Conservation (phyloP, 352 stramenopile genomes). For the Pythium sukuiense region DNA sequence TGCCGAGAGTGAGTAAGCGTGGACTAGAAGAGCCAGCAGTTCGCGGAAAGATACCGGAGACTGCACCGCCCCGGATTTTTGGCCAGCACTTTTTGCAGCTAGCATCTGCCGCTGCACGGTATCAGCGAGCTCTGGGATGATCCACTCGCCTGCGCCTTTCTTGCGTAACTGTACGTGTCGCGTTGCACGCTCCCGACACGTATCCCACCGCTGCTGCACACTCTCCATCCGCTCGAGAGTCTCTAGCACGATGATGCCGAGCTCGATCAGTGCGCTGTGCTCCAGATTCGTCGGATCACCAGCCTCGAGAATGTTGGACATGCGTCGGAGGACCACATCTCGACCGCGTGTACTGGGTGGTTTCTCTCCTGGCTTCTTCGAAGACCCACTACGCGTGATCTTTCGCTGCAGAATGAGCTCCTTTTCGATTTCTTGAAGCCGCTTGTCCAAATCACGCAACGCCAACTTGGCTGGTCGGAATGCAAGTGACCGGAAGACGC, state of each 20-base stretch:
- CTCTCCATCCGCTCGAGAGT: conserved; percentile 72
- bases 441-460: conserved; percentile 67
- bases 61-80: conserved; percentile 10
- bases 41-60: conserved; percentile 32
- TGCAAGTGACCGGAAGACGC: conserved; percentile 64
- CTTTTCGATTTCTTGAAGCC: conserved; percentile 61
- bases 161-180: conserved; percentile 56
- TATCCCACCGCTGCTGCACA: conserved; percentile 48
- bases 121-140: conserved; percentile 68
- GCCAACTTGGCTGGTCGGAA: conserved; percentile 66
- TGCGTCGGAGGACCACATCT: conserved; percentile 69
- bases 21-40: conserved; percentile 55
- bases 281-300: conserved; percentile 54
- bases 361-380: conserved; percentile 50
- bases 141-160: conserved; percentile 58
- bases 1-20: conserved; percentile 63
- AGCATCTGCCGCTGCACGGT: conserved; percentile 51
- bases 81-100: conserved; percentile 23
- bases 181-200: conserved; percentile 42
- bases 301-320: conserved; percentile 67
- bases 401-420: conserved; percentile 47
- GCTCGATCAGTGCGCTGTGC: conserved; percentile 62
- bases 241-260: conserved; percentile 73
- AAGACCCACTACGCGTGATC: conserved; percentile 46
- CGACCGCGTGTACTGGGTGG: conserved; percentile 46